Percentiles rank a stretch among this genome's conserved stretches.
These are phyloP conservation scores for Fusarium poae DNA, from an alignment of 2,329 filamentous ascomycete species.

Conservation along the genomic window DNA sequence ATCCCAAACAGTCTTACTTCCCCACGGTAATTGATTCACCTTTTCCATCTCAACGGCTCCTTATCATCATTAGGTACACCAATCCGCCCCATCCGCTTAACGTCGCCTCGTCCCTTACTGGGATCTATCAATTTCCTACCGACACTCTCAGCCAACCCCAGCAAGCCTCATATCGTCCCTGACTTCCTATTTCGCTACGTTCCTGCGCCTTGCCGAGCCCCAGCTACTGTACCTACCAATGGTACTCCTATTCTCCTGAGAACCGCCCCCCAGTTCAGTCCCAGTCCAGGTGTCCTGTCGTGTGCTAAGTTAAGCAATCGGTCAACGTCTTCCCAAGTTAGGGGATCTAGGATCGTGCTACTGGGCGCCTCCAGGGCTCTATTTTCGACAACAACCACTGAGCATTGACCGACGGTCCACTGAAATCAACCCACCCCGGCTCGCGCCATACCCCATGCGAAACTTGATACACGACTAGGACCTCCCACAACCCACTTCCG, in stretches of 20 bases:
- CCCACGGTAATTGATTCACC: slow-evolving; percentile 26
- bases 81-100: slow-evolving; percentile 37
- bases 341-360: slow-evolving; percentile 42
- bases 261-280: slow-evolving; percentile 13
- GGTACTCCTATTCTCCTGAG: slow-evolving; percentile 40
- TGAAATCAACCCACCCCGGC: slow-evolving; percentile 36
- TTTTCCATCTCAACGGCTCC: slow-evolving; percentile 33
- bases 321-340: slow-evolving; percentile 32
- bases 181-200: slow-evolving; percentile 31
- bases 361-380: slow-evolving; percentile 43
- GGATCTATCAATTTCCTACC: slow-evolving; percentile 43
- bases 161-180: slow-evolving; percentile 38
- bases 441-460: slow-evolving; percentile 48
- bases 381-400: slow-evolving; percentile 38
- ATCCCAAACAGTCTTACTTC: slow-evolving; percentile 24
- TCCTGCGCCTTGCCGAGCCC: slow-evolving; percentile 23
- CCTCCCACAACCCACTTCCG: slow-evolving; percentile 39
- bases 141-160: slow-evolving; percentile 16
- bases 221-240: slow-evolving; percentile 20
- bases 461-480: slow-evolving; percentile 41
- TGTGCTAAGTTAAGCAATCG: slow-evolving; percentile 12
- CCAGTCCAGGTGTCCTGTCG: slow-evolving; percentile 7
- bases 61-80: slow-evolving; percentile 33
- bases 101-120: slow-evolving; percentile 44
- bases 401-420: slow-evolving; percentile 31